phyloP scores from a whole-genome alignment of 805 yeast genomes.

The Zygoascus ofunaensis region DNA sequence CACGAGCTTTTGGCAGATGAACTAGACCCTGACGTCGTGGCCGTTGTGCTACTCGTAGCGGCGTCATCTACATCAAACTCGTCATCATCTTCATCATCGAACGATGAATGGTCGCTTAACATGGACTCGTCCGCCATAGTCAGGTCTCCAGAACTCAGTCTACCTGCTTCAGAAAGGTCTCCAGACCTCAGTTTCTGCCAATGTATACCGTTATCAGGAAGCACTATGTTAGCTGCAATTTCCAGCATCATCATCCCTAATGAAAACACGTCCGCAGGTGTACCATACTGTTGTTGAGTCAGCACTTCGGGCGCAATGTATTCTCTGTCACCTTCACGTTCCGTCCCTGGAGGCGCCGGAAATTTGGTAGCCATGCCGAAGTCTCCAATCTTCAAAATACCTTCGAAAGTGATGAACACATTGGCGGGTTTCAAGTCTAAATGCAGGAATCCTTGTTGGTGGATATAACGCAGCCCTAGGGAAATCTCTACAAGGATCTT shows the following conservation, averaged over 20 bases:
- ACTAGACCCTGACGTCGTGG: background rate
- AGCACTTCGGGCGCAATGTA: conserved; percentile 96
- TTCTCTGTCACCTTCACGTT: conserved; percentile 94
- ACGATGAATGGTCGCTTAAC: background rate
- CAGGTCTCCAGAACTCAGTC: conserved; percentile 57
- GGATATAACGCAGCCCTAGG: conserved; percentile 73
- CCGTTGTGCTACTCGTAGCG: background rate
- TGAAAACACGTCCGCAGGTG: conserved; percentile 92
- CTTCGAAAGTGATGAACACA: conserved; percentile 88
- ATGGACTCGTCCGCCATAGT: conserved; percentile 15
- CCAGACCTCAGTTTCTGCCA: conserved; percentile 96
- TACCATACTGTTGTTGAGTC: conserved; percentile 70
- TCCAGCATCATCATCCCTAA: conserved; percentile 89
- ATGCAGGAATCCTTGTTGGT: conserved; percentile 67
- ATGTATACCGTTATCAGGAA: conserved; percentile 92
- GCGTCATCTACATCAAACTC: background rate
- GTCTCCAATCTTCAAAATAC: conserved; percentile 88
- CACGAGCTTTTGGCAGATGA: conserved; percentile 2
- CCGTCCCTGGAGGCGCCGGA: conserved; percentile 56
- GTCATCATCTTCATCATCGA: background rate
- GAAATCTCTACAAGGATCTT: conserved; percentile 80
- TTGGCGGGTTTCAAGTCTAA: conserved; percentile 94
- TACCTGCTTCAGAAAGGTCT: conserved; percentile 90
- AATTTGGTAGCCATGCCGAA: conserved; percentile 86
- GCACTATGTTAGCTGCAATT: conserved; percentile 86